Percentiles rank a stretch among this genome's conserved stretches.
Conservation (phyloP, 2,329 filamentous ascomycete genomes). For the Phyllosticta capitalensis region DNA sequence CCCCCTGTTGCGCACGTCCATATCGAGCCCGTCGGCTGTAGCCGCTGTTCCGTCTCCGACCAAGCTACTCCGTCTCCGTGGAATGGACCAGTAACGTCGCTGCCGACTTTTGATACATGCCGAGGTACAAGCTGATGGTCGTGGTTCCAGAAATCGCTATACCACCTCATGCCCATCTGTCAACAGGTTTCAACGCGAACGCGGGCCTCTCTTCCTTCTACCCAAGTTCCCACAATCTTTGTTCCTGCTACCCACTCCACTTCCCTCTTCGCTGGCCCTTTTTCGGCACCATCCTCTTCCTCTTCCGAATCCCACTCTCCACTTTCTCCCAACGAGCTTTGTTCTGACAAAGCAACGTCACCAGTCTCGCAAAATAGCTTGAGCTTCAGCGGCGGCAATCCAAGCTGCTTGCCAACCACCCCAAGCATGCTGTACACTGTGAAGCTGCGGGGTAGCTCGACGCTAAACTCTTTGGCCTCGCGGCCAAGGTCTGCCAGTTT, state of each 20-base stretch:
- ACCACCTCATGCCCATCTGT: background rate
- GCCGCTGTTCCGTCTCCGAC: background rate
- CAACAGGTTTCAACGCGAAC: constrained; percentile 54
- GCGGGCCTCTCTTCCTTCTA: constrained; percentile 62
- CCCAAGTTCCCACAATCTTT: constrained; percentile 70
- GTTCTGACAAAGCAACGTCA: constrained; percentile 71
- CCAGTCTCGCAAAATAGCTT: constrained; percentile 79
- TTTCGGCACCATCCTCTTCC: constrained; percentile 29
- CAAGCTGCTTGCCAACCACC: constrained; percentile 63
- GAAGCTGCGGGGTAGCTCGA: constrained; percentile 61
- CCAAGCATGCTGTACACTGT: constrained; percentile 77
- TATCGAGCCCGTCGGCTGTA: background rate
- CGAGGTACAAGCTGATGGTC: background rate
- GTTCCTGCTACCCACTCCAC: constrained; percentile 72
- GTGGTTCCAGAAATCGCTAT: constrained; percentile 1
- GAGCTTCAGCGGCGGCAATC: constrained; percentile 52
- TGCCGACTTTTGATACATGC: background rate
- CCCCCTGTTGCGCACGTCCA: background rate
- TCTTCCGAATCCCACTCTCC: constrained; percentile 39
- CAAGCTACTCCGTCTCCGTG: background rate
- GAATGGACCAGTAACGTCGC: background rate
- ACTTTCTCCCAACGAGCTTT: constrained; percentile 47
- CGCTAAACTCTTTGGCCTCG: constrained; percentile 18
- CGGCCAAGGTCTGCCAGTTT: constrained; percentile 11
- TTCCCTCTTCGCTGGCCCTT: constrained; percentile 54